phyloP scores from a whole-genome alignment of 441 rosid genomes.

The Populus hybrid region DNA sequence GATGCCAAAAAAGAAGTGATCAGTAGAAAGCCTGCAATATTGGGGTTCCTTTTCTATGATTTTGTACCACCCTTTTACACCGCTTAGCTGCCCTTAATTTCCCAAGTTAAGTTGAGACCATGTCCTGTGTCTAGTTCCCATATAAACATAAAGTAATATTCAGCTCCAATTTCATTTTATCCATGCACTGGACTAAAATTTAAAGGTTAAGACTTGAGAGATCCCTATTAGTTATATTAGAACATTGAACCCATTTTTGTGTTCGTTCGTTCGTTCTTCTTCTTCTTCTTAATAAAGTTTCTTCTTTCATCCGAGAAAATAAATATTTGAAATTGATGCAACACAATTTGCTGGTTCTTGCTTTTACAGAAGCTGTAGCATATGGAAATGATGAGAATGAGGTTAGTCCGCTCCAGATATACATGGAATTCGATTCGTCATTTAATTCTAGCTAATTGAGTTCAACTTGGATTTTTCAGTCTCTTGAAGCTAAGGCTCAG shows the following conservation, averaged over 20 bases:
- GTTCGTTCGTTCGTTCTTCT: neutral
- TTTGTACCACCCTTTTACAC: neutral
- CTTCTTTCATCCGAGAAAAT: neutral
- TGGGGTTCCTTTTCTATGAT: neutral
- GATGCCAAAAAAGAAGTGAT: neutral
- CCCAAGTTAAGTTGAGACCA: neutral
- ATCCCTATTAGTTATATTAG: neutral
- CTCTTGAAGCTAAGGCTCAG: conserved; percentile 68
- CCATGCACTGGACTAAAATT: neutral
- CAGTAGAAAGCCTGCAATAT: neutral
- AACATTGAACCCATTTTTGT: neutral
- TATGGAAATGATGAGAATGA: conserved; percentile 59
- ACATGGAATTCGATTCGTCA: neutral
- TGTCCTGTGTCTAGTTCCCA: neutral
- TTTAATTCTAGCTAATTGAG: conserved; percentile 11
- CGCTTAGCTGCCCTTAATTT: neutral
- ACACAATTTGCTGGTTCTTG: conserved; percentile 9
- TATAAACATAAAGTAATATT: neutral
- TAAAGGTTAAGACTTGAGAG: neutral
- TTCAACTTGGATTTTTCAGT: conserved; percentile 43
- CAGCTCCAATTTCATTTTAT: neutral
- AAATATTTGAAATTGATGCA: neutral
- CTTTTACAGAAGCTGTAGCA: conserved; percentile 78
- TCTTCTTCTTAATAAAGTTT: neutral
- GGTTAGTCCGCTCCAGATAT: conserved; percentile 35